These are phyloP conservation scores for Thermothielavioides terrestris DNA, from an alignment of 495 filamentous ascomycete species.

Conservation along the genomic window DNA sequence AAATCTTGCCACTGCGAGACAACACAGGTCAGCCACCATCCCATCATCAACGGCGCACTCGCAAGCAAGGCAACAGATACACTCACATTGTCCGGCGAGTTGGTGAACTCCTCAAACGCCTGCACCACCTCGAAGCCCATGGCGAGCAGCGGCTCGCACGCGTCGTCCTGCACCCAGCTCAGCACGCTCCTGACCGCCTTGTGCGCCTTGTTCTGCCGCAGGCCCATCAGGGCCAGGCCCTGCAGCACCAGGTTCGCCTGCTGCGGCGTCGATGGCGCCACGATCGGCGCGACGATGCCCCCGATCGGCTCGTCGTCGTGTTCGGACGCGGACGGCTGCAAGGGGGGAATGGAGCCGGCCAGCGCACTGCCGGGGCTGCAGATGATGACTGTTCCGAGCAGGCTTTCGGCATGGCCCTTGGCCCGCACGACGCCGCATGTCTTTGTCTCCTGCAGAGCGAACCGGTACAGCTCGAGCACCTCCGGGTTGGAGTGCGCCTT, in stretches of 20 bases:
- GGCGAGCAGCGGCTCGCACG: conserved; percentile 58
- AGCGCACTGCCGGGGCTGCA: conserved; percentile 61
- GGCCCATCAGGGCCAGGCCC: conserved; percentile 70
- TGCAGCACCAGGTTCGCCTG: conserved; percentile 66
- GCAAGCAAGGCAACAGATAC: background rate
- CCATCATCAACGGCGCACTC: no score
- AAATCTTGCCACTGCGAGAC: conserved; percentile 31
- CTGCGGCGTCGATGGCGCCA: conserved; percentile 46
- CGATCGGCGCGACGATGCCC: conserved; percentile 74
- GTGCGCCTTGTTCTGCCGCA: conserved; percentile 72
- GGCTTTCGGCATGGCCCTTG: conserved; percentile 54
- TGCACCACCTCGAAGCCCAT: conserved; percentile 73
- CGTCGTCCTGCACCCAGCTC: conserved; percentile 70
- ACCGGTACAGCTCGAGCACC: conserved; percentile 71
- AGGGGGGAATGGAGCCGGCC: conserved; percentile 59
- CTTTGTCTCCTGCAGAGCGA: conserved; percentile 63
- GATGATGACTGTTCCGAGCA: conserved; percentile 77
- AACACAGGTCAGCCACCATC: background rate
- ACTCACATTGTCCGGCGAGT: conserved; percentile 56
- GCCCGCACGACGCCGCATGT: conserved; percentile 77
- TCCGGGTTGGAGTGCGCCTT: conserved; percentile 68
- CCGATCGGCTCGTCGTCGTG: conserved; percentile 44
- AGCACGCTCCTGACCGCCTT: conserved; percentile 60
- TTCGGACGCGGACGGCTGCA: conserved; percentile 40
- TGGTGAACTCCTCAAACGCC: conserved; percentile 72